Evolutionary conservation across 345 rosid species (phyloP).

Genomic region (Cardiospermum halicacabum): DNA sequence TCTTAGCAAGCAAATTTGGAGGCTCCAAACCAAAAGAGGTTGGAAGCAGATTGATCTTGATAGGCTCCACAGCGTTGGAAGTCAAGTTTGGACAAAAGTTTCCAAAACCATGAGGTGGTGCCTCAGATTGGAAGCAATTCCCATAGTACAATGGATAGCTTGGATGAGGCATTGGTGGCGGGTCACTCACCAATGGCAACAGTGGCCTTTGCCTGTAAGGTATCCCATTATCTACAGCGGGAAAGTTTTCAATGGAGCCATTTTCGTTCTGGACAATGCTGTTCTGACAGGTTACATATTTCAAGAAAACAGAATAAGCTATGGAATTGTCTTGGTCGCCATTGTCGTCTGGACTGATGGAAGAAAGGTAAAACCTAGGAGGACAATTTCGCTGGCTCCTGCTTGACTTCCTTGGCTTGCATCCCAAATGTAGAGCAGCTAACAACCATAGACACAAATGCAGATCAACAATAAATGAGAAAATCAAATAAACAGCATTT

Average conservation of each 20-base stretch:
- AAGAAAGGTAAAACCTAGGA: slow-evolving; percentile 45
- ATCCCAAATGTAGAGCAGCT: slow-evolving; percentile 76
- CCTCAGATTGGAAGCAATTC: slow-evolving; percentile 23
- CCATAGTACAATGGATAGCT: slow-evolving; percentile 48
- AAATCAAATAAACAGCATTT: not conserved
- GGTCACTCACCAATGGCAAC: slow-evolving; percentile 17
- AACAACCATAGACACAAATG: slow-evolving; percentile 8
- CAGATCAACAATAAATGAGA: slow-evolving; percentile 3
- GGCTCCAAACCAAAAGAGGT: slow-evolving; percentile 10
- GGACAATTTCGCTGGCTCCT: slow-evolving; percentile 51
- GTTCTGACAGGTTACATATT: slow-evolving; percentile 15
- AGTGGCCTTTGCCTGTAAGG: slow-evolving; percentile 11
- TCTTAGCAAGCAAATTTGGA: slow-evolving; percentile 14
- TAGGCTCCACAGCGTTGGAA: slow-evolving; percentile 23
- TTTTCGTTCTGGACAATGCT: slow-evolving; percentile 5
- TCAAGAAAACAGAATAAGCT: slow-evolving; percentile 20
- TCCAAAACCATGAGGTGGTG: slow-evolving; percentile 18
- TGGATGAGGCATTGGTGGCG: slow-evolving; percentile 20
- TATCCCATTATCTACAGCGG: slow-evolving; percentile 14
- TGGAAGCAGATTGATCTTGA: slow-evolving; percentile 1
- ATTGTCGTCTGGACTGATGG: slow-evolving; percentile 25
- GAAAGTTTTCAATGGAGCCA: slow-evolving; percentile 11
- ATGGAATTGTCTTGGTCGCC: slow-evolving; percentile 15
- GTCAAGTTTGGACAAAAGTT: slow-evolving; percentile 10
- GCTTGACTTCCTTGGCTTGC: slow-evolving; percentile 50